These are phyloP conservation scores for Arthrobotrys musiformis DNA, from an alignment of 2,329 filamentous ascomycete species.

Conservation along the genomic window DNA sequence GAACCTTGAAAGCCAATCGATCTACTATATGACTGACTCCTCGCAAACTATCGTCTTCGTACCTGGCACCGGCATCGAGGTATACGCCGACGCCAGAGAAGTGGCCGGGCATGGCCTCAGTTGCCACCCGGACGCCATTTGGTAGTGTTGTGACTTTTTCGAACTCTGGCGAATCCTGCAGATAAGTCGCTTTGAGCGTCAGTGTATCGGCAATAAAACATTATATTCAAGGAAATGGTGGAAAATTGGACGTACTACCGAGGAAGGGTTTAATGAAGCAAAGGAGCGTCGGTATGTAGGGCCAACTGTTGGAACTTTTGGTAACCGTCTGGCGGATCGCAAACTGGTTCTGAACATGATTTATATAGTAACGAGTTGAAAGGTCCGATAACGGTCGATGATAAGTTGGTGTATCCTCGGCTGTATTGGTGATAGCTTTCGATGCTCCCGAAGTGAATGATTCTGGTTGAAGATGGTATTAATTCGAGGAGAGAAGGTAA, in stretches of 20 bases:
- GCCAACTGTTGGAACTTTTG: constrained; percentile 8
- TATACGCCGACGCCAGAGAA: constrained; percentile 97
- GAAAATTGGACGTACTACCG: constrained; percentile 23
- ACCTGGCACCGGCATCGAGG: constrained; percentile 92
- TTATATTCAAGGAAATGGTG: too few relatives aligned
- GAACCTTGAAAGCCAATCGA: constrained; percentile 88
- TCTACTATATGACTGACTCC: constrained; percentile 98
- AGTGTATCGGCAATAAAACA: not conserved
- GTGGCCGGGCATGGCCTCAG: constrained; percentile 90
- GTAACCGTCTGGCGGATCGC: constrained; percentile 49
- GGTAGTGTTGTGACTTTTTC: constrained; percentile 87
- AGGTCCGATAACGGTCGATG: too few relatives aligned
- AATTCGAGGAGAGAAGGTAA: too few relatives aligned
- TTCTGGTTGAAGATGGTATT: too few relatives aligned
- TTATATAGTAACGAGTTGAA: too few relatives aligned
- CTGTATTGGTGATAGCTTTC: not conserved
- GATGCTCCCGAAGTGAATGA: too few relatives aligned
- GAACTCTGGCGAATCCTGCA: constrained; percentile 82
- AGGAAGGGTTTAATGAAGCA: constrained; percentile 32
- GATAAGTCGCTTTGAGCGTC: not conserved
- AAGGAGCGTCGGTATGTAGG: constrained; percentile 39
- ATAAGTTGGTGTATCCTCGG: constrained; percentile 7
- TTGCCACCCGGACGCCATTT: constrained; percentile 94
- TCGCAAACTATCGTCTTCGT: constrained; percentile 84
- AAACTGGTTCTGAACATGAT: constrained; percentile 48